Conservation (phyloP, 805 yeast genomes). For the Metschnikowia matae region DNA sequence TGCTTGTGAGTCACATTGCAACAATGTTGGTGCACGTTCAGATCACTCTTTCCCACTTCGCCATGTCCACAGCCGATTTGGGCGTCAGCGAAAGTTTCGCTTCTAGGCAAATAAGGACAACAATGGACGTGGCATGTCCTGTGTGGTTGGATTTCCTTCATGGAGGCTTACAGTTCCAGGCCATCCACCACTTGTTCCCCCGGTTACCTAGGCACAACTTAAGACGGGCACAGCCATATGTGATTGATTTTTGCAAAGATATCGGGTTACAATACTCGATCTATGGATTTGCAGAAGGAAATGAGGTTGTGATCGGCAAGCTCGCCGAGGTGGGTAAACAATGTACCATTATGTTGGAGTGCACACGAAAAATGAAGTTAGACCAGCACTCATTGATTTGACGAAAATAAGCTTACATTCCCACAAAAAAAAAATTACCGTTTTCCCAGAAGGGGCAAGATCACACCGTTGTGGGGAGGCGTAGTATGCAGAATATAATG, state of each 20-base stretch:
- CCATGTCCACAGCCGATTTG: conserved; percentile 86
- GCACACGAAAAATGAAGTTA: conserved; percentile 58
- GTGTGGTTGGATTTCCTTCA: conserved; percentile 87
- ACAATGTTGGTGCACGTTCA: conserved; percentile 95
- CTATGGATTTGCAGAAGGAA: conserved; percentile 80
- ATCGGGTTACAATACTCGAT: conserved; percentile 78
- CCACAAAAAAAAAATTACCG: background rate
- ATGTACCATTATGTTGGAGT: conserved; percentile 70
- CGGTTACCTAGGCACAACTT: conserved; percentile 85
- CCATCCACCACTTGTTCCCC: conserved; percentile 86
- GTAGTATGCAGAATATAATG: background rate
- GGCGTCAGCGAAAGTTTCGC: conserved; percentile 78
- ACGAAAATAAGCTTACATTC: background rate
- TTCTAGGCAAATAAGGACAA: conserved; percentile 78
- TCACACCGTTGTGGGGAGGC: background rate
- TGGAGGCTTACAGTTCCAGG: conserved; percentile 91
- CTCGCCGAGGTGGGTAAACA: conserved; percentile 76
- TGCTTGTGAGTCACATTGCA: conserved; percentile 70
- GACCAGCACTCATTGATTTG: conserved; percentile 34
- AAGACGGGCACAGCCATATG: conserved; percentile 67
- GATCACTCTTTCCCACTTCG: conserved; percentile 84
- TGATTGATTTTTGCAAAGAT: conserved; percentile 67
- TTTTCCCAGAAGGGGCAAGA: background rate
- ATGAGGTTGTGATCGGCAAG: conserved; percentile 62
- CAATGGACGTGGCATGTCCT: conserved; percentile 95